Base-by-base conservation (phyloP, 495 filamentous ascomycete species). In the Lindgomyces ingoldianus region DNA sequence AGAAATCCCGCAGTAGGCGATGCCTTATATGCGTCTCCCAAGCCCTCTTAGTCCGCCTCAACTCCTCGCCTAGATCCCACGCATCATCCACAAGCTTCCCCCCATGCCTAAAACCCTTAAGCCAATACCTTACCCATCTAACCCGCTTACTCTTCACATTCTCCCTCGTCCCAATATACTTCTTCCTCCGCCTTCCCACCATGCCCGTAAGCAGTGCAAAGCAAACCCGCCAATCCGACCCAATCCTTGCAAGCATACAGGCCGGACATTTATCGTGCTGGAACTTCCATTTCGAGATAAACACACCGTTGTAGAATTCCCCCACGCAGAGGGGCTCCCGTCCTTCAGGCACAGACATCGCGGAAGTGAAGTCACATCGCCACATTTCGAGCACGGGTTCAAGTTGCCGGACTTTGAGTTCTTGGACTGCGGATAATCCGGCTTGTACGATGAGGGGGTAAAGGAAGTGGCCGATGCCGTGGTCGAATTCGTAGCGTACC, bases 321-420 rank as follows among this genome's bases (percentile, higher is more conserved):
- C 25, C 21, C 2, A 44, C 18, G 18, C 11, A 21, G 16, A 67
- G 39, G 18, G 65, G 58, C n/a, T 33, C 44, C 3, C 29, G 51
- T 3, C 53, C 53, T 4, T 29, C 25, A 16, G 59, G 65, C 25
- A 59, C 46, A 10, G 27, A 27, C 10, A 14, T 33, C 4, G 12
- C 12, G 41, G 25, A 24, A 4, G 33, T 44, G 36, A 44, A 68
- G 19, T 54, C 25, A 6, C 27, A 4, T 9, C 47, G 52, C 25
- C 46, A 68, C 65, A 68, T 62, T 36, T 50, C 26, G 0, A 49
- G 47, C 9, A 63, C 58, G 33, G 58, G 58, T 21, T 68, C 65
- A 10, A 68, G 58, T 16, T 47, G 36, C 3, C 65, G 58, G 3
- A 59, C 22, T 10, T 19, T n/a, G 16, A 16, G 21, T 27, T 62